These are phyloP conservation scores for Helicocarpus griseus DNA, from an alignment of 2,329 filamentous ascomycete species.

Conservation along the genomic window DNA sequence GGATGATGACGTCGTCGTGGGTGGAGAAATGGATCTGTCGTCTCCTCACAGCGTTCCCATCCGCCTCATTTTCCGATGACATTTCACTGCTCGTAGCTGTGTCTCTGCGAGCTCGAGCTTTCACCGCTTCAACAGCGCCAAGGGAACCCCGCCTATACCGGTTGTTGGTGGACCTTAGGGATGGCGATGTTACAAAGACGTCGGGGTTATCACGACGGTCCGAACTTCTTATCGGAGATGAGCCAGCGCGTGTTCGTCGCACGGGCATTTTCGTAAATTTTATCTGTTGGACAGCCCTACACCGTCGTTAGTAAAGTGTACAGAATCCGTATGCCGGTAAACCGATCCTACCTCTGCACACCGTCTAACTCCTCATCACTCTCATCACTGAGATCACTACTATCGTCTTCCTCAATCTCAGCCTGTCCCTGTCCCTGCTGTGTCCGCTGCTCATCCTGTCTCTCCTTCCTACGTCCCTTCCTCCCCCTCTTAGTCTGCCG, in stretches of 20 bases:
- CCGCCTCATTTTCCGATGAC: conserved; percentile 55
- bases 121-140: conserved; percentile 44
- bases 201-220: conserved; percentile 37
- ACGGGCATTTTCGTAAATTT: conserved; percentile 95
- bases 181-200: conserved; percentile 48
- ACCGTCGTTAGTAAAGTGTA: neutral
- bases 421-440: conserved; percentile 9
- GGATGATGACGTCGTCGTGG: conserved; percentile 27
- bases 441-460: conserved; percentile 20
- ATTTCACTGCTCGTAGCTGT: conserved; percentile 58
- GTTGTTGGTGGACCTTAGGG: conserved; percentile 37
- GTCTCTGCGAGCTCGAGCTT: conserved; percentile 48
- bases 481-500: conserved; percentile 19
- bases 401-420: conserved; percentile 51
- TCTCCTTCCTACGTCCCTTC: conserved; percentile 8
- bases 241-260: conserved; percentile 65
- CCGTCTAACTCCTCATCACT: conserved; percentile 53
- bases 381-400: conserved; percentile 56
- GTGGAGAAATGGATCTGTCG: conserved; percentile 42
- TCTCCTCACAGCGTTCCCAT: conserved; percentile 43
- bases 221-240: conserved; percentile 63
- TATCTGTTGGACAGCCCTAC: conserved; percentile 74
- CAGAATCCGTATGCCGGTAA: neutral
- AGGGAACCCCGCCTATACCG: conserved; percentile 47
- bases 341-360: conserved; percentile 22